phyloP scores from a whole-genome alignment of 140 eudicot species.

The Ambrosia hybrid region DNA sequence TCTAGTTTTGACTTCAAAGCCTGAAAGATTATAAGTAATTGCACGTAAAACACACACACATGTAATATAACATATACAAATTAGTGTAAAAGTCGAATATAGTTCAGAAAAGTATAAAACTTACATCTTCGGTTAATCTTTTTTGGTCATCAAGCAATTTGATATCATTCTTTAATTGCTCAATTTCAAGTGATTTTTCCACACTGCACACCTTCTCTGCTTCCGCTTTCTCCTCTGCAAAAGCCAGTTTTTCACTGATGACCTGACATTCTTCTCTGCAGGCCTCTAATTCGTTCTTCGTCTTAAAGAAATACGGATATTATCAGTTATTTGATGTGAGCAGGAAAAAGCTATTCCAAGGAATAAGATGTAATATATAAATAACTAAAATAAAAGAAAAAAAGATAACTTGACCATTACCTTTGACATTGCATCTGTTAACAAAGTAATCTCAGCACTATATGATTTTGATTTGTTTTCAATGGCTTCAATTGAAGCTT shows the following conservation, averaged over 20 bases:
- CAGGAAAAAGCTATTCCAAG: neutral
- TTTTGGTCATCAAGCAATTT: slow-evolving; percentile 39
- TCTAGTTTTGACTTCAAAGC: slow-evolving; percentile 41
- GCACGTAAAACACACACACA: neutral
- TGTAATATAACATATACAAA: neutral
- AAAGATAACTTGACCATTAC: slow-evolving; percentile 29
- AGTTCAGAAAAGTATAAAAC: slow-evolving; percentile 18
- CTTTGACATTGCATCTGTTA: slow-evolving; percentile 60
- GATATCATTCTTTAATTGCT: slow-evolving; percentile 51
- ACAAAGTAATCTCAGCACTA: slow-evolving; percentile 46
- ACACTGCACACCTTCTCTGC: slow-evolving; percentile 47
- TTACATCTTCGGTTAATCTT: slow-evolving; percentile 52
- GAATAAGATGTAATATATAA: neutral
- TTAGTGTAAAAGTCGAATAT: neutral
- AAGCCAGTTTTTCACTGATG: slow-evolving; percentile 37
- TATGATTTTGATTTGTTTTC: slow-evolving; percentile 53
- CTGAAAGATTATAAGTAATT: slow-evolving; percentile 32
- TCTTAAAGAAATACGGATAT: slow-evolving; percentile 37
- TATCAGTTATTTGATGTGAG: slow-evolving; percentile 2
- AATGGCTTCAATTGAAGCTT: slow-evolving; percentile 64
- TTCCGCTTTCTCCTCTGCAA: slow-evolving; percentile 51
- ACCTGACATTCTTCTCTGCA: slow-evolving; percentile 53
- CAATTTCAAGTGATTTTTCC: slow-evolving; percentile 51
- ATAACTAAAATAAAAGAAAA: too few species aligned
- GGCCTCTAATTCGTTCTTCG: slow-evolving; percentile 48